Evolutionary conservation across 352 stramenopile genomes (phyloP).

Genomic region (Globisporangium perplexum): DNA sequence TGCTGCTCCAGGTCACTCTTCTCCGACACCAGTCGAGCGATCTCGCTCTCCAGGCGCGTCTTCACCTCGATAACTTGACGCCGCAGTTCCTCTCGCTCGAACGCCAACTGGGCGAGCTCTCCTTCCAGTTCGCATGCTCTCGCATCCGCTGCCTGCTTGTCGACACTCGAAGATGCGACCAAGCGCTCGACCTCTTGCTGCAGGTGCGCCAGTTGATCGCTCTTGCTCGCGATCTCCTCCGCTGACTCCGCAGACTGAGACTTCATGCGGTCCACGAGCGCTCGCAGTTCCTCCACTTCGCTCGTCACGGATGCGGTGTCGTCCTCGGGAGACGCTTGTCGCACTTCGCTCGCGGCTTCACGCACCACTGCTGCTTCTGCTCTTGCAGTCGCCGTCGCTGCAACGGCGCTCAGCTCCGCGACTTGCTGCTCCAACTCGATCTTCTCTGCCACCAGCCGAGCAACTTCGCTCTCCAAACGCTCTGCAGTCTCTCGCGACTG

Average conservation of each 20-base stretch:
- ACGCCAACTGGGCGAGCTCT: conserved; percentile 43
- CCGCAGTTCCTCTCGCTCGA: conserved; percentile 41
- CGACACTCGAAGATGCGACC: neutral
- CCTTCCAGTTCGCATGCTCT: conserved; percentile 27
- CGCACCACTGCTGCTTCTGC: no score
- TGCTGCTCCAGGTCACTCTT: neutral
- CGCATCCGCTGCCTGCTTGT: neutral
- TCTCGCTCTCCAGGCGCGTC: neutral
- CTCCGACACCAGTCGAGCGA: neutral
- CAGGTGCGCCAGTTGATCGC: neutral
- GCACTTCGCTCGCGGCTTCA: no score
- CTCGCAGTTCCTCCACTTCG: conserved; percentile 8
- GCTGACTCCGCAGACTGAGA: neutral
- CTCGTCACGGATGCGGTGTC: neutral
- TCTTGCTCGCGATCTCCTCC: neutral
- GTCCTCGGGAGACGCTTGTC: no score
- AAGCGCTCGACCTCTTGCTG: neutral
- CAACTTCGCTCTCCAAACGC: no score
- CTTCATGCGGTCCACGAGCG: neutral
- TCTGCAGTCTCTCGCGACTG: no score
- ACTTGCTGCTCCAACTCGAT: no score
- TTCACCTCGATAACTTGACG: conserved; percentile 17
- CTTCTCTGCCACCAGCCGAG: no score
- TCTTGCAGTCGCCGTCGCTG: neutral
- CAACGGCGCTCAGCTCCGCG: no score